Evolutionary conservation across 352 stramenopile species (phyloP), one percentile per base, ranked within the genome.

Genomic region (Globisporangium irregulare): DNA sequence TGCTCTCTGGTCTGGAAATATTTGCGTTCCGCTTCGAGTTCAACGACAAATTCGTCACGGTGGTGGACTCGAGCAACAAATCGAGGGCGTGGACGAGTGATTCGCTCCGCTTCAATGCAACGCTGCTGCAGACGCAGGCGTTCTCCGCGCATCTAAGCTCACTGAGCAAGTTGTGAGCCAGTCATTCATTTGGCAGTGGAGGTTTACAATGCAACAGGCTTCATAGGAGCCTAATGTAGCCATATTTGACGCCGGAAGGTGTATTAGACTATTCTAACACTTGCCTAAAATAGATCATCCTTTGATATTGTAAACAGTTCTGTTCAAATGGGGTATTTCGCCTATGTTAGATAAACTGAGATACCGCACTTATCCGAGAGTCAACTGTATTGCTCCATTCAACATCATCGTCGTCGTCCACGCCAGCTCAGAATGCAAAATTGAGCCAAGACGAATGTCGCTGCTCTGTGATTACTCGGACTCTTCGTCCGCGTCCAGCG

Each of bases 401-500:
- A 38, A 38, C 32, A 46, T 43, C 10, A 43, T 43, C 10, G 18
- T 43, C 36, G 9, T 43, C 36, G 29, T 32, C 29, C 36, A 15
- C 34, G 3, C 12, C 38, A 4, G 12, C 10, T 15, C 41, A 48
- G 6, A n/a, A 48, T 48, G 14, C 0, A 48, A 48, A 48, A 48
- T 22, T 15, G 20, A 1, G n/a, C 38, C 38, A 46, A 46, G 12
- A 46, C 10, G 12, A 18, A 81, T 81, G 72, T 91, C 79, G 27
- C 57, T 92, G 61, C 75, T 92, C 1, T 84, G 80, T 34, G 82
- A 82, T 25, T 86, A 90, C 61, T 92, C 86, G 34, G 80, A 83
- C 38, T 88, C 79, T 14, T 89, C 79, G 53, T 54, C 70, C 10
- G 32, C 62, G 22, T 78, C 76, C 25, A 76, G 75, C 56, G 70